Evolutionary conservation across 208 protist genomes (phyloP), one percentile per base, ranked within the genome.

Genomic region (Leishmania braziliensis): DNA sequence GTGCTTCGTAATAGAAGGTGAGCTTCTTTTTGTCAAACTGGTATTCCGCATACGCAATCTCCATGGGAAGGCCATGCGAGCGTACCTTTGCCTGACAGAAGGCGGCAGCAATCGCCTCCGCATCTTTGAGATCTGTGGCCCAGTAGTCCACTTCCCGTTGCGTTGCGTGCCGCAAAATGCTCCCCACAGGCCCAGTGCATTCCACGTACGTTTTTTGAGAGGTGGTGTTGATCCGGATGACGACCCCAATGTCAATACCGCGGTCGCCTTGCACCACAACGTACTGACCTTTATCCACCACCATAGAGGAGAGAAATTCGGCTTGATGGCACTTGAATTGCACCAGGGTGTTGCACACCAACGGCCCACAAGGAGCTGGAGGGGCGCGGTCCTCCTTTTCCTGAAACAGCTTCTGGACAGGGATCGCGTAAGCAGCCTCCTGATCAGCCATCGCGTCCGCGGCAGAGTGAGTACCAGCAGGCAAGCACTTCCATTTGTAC

Each of bases 21-120:
- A 98, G 90, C 86, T 98, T 98, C 77, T 98, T 97, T 75, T 97
- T 97, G 84, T 98, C 95, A 80, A 96, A 98, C 81, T 98, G 95
- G 76, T 97, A 98, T 77, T 97, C 94, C 1, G 93, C 92, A n/a
- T 96, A 91, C 23, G 86, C 89, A 74, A 98, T 91, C 18, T 90
- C 83, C 91, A 98, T 97, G 46, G 93, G 89, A 33, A 96, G 82
- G 14, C 87, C 83, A 58, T 95, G 91, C 36, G 83, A 77, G 16
- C 84, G 68, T 10, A 95, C 93, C 33, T 90, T 92, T 29, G 77
- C 80, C 58, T 95, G 91, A 79, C 91, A 96, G 78, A 89, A 93
- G 10, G 86, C 84, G 12, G 95, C 84, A 10, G 95, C 93, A 75
- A 83, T 74, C 80, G 89, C 87, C 68, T 96, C 93, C n/a, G 90